A percentile compares a stretch with the other conserved stretches of the same genome.
Conservation (phyloP, 371 early-diverging fungal species). For the Funneliformis caledonium region DNA sequence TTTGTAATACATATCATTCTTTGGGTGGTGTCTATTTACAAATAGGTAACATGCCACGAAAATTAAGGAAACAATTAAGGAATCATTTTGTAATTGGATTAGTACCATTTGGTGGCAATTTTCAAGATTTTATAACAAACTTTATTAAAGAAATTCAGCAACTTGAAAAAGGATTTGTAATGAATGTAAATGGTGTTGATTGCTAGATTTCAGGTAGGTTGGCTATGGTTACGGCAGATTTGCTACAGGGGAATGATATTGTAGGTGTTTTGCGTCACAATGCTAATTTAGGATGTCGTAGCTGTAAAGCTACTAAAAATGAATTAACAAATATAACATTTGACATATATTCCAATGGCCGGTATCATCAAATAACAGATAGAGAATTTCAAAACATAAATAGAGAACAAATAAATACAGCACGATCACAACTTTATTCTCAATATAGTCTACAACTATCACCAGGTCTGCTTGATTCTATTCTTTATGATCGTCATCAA, state of each 20-base stretch:
- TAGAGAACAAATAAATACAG: no score
- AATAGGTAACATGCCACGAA: no score
- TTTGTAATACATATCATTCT: no score
- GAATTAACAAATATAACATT: no score
- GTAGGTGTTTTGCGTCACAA: no score
- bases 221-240: slow-evolving; percentile 8
- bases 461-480: background rate
- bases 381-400: background rate
- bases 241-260: slow-evolving; percentile 1
- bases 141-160: background rate
- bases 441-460: background rate
- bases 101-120: background rate
- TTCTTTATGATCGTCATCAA: background rate
- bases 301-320: background rate
- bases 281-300: background rate
- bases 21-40: no score
- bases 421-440: background rate
- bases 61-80: background rate
- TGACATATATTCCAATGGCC: background rate
- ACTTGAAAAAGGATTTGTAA: background rate
- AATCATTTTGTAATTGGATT: background rate
- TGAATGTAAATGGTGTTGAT: background rate
- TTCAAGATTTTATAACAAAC: background rate
- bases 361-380: background rate
- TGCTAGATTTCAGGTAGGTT: background rate